Conservation (phyloP, 2,329 filamentous ascomycete genomes). For the Parafenestella ontariensis region DNA sequence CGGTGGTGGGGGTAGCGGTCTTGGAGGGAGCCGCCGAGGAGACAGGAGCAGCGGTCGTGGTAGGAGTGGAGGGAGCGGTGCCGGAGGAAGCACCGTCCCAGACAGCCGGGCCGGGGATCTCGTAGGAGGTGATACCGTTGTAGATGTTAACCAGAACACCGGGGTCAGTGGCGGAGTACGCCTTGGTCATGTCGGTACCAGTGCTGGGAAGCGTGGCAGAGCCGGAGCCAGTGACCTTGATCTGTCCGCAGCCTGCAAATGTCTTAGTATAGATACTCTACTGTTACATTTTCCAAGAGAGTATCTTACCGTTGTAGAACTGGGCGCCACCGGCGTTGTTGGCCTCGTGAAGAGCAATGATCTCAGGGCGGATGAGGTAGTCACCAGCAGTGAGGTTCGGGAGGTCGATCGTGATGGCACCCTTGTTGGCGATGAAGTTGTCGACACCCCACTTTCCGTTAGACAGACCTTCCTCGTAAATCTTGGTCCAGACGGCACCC, state of each 20-base stretch:
- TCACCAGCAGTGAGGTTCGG: slow-evolving; percentile 47
- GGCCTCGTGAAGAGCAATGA: slow-evolving; percentile 53
- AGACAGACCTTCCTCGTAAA: slow-evolving; percentile 49
- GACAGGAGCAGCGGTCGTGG: slow-evolving; percentile 5
- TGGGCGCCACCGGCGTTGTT: slow-evolving; percentile 46
- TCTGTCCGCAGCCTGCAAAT: slow-evolving; percentile 41
- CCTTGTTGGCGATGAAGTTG: slow-evolving; percentile 50
- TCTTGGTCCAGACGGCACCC: slow-evolving; percentile 59
- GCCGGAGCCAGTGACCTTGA: slow-evolving; percentile 46
- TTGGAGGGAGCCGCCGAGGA: slow-evolving; percentile 12
- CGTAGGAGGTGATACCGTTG: slow-evolving; percentile 40
- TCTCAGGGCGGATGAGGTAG: slow-evolving; percentile 53
- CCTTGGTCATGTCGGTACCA: slow-evolving; percentile 55
- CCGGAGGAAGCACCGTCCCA: slow-evolving; percentile 36
- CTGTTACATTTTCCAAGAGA: background rate
- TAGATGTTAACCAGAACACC: slow-evolving; percentile 54
- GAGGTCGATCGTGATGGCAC: slow-evolving; percentile 49
- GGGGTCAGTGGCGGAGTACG: slow-evolving; percentile 49
- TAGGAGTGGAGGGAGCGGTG: slow-evolving; percentile 14
- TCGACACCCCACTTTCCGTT: slow-evolving; percentile 48
- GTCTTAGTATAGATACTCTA: background rate
- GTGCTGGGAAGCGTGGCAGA: slow-evolving; percentile 34
- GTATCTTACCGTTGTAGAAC: slow-evolving; percentile 49
- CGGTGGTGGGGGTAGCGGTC: slow-evolving; percentile 14
- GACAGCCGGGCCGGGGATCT: slow-evolving; percentile 50